Conservation (phyloP, 192 early-diverging fungal species). For the Rhizoclosmatium globosum region DNA sequence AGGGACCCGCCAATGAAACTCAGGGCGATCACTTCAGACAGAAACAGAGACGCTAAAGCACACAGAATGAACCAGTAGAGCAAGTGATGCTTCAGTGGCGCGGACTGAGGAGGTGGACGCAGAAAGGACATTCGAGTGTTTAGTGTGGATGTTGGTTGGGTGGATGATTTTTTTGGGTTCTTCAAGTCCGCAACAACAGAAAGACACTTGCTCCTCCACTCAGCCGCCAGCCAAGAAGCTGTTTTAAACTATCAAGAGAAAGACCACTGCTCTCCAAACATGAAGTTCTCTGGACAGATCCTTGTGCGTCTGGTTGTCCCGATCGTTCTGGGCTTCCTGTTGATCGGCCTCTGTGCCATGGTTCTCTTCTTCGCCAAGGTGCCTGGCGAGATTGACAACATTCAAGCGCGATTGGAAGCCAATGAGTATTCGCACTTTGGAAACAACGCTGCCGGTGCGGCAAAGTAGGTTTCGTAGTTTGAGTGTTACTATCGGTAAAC, state of each 20-base stretch:
- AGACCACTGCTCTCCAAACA: no score
- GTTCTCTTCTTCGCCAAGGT: slow-evolving; percentile 19
- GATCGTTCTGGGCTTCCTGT: slow-evolving; percentile 26
- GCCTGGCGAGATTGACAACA: slow-evolving; percentile 8
- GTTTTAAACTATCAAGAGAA: no score
- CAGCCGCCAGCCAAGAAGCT: no score
- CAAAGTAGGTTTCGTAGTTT: no score
- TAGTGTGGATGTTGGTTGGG: no score
- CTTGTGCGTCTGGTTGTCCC: slow-evolving; percentile 24
- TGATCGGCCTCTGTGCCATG: slow-evolving; percentile 12
- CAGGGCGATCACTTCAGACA: slow-evolving; percentile 33
- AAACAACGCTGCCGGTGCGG: no score
- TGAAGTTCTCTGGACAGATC: slow-evolving; percentile 36
- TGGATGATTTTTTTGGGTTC: no score
- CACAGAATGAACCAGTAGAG: slow-evolving; percentile 24
- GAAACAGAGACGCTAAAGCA: slow-evolving; percentile 27
- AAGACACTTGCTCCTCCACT: no score
- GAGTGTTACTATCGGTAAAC: no score
- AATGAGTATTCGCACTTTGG: slow-evolving; percentile 16
- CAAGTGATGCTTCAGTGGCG: slow-evolving; percentile 28
- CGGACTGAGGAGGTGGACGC: not conserved
- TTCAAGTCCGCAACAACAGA: no score
- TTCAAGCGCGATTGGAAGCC: not conserved
- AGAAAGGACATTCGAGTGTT: not conserved
- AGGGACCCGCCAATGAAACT: slow-evolving; percentile 37